Conservation (phyloP, 208 protist genomes). For the Trypanosoma melophagium region DNA sequence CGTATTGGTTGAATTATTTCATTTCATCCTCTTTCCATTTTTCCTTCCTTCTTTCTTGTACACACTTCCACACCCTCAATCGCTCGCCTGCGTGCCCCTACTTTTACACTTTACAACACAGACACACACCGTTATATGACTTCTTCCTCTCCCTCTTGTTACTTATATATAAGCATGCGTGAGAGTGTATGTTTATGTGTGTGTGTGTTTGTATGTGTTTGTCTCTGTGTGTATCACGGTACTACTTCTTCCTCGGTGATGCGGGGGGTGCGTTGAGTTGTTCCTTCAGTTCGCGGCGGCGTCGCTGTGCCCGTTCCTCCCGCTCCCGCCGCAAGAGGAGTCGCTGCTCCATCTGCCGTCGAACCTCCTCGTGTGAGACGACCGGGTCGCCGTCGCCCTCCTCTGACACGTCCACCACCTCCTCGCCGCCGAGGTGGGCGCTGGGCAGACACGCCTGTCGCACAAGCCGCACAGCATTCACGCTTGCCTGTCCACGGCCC, state of each 20-base stretch:
- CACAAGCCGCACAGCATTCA: conserved; percentile 69
- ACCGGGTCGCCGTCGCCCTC: conserved; percentile 71
- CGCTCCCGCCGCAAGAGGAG: conserved; percentile 71
- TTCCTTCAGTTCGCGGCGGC: conserved; percentile 55
- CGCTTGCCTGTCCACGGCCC: conserved; percentile 46
- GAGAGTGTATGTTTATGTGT: no score
- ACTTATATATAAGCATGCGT: no score
- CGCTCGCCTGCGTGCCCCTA: no score
- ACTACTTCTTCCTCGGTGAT: conserved; percentile 14
- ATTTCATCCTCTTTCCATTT: neutral
- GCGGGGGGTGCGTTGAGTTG: conserved; percentile 11
- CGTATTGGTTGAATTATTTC: neutral
- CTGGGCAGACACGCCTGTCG: conserved; percentile 69
- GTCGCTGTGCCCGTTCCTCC: conserved; percentile 70
- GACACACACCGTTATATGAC: no score
- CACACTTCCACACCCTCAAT: no score
- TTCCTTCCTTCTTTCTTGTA: neutral
- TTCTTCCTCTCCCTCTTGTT: no score
- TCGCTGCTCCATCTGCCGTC: conserved; percentile 80
- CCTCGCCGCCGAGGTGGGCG: conserved; percentile 60
- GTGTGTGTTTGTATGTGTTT: no score
- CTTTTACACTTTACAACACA: no score
- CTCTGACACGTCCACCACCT: conserved; percentile 31
- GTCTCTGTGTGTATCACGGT: no score
- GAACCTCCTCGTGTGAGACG: conserved; percentile 83